Evolutionary conservation across 75 land plant species (phyloP), one percentile per base, ranked within the genome.

Genomic region (Sequoia sempervirens): DNA sequence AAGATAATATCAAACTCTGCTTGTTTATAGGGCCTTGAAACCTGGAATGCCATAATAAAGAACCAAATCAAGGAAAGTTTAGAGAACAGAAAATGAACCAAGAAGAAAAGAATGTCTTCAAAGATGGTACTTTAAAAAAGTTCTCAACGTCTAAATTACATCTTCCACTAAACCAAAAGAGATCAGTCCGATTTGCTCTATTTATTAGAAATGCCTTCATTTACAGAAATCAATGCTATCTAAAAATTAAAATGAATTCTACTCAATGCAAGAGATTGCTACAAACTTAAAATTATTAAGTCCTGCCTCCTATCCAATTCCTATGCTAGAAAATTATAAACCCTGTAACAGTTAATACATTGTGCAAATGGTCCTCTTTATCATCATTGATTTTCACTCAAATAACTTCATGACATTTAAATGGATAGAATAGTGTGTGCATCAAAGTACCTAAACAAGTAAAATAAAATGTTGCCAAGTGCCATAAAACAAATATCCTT

Each of bases 21-120:
- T 89, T 95, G 97, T 86, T 93, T 96, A 84, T 96, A 96, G n/a
- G 99, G 99, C 85, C 99, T 93, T 37, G 99, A 96, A 14, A 96
- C 98, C 98, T 96, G 85, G 61, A 86, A 81, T 23, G 53, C 52
- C 38, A 75, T 81, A 3, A 69, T 4, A 40, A 56, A 58, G 79
- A 38, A 50, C 56, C 14, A 68, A 4, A 72, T 75, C 34, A 80
- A n/a, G 37, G 9, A 28, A 20, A 79, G 18, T 81, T 40, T 23
- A 53, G 52, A 54, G 13, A 84, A 11, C 23, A 30, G 23, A 45
- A 70, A 40, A 53, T 13, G 7, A 84, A 18, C 30, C 36, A 46
- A 40, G 30, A 7, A 47, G 15, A 18, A 81, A 17, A 30, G 82
- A 26, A 81, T 53, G 82, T 23, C 12, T 58, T 81, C 37, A 56